Conservation (phyloP, 2,329 filamentous ascomycete genomes). For the Leptoxyphium fumago region DNA sequence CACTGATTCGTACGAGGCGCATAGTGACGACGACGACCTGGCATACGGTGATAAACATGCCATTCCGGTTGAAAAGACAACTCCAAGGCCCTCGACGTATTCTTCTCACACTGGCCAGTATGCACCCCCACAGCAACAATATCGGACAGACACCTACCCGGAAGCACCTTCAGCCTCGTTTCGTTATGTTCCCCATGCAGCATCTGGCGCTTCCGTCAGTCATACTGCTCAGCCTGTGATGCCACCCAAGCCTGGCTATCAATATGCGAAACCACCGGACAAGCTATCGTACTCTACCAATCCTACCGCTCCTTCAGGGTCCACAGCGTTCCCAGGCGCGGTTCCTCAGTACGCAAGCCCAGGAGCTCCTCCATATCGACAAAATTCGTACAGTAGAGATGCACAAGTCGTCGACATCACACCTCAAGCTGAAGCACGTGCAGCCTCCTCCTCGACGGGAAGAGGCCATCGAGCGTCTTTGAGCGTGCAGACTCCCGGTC, state of each 20-base stretch:
- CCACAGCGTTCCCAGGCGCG: neutral
- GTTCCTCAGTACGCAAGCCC: slow-evolving; percentile 7
- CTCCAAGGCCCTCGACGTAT: neutral
- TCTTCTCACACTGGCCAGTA: slow-evolving; percentile 5
- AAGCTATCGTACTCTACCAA: slow-evolving; percentile 30
- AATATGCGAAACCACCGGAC: slow-evolving; percentile 27
- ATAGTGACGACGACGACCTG: slow-evolving; percentile 11
- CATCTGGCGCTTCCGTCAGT: slow-evolving; percentile 10
- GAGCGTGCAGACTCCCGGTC: slow-evolving; percentile 17
- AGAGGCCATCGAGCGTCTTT: slow-evolving; percentile 7
- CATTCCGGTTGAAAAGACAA: neutral
- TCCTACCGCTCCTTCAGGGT: slow-evolving; percentile 8
- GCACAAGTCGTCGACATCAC: slow-evolving; percentile 28
- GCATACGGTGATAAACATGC: slow-evolving; percentile 14
- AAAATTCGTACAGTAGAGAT: slow-evolving; percentile 9
- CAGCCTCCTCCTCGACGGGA: slow-evolving; percentile 7
- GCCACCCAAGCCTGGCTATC: slow-evolving; percentile 10
- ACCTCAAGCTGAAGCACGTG: slow-evolving; percentile 16
- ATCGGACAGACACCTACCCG: slow-evolving; percentile 4
- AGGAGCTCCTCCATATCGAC: slow-evolving; percentile 4
- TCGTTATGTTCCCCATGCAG: slow-evolving; percentile 8
- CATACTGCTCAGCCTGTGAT: slow-evolving; percentile 10
- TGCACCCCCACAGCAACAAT: slow-evolving; percentile 3
- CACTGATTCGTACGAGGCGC: slow-evolving; percentile 6
- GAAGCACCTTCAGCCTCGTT: slow-evolving; percentile 7